These are phyloP conservation scores for Fusarium buharicum DNA, from an alignment of 2,329 filamentous ascomycete species.

Conservation along the genomic window DNA sequence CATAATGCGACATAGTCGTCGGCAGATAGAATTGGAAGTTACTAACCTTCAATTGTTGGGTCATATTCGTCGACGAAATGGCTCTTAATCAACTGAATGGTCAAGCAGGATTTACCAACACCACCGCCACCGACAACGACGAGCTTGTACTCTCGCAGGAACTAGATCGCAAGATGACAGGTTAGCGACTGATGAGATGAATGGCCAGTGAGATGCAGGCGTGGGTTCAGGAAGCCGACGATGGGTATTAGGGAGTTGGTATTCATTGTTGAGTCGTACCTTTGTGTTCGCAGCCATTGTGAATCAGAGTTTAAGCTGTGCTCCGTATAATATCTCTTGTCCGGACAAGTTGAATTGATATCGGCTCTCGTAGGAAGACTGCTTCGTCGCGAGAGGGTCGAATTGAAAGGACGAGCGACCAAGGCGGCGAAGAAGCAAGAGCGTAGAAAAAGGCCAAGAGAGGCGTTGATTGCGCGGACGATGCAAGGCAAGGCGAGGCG, in stretches of 20 bases:
- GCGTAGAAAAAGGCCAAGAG: background rate
- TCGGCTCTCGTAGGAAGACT: slow-evolving; percentile 34
- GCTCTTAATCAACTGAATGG: slow-evolving; percentile 93
- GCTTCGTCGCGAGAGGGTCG: slow-evolving; percentile 31
- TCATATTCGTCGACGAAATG: slow-evolving; percentile 99
- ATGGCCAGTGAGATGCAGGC: background rate
- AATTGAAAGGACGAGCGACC: slow-evolving; percentile 27
- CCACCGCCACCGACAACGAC: slow-evolving; percentile 98
- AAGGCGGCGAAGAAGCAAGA: slow-evolving; percentile 8
- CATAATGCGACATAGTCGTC: background rate
- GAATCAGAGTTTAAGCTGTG: slow-evolving; percentile 36
- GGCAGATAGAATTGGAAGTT: background rate
- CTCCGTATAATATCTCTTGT: slow-evolving; percentile 31
- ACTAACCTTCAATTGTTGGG: slow-evolving; percentile 95
- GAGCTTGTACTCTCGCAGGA: slow-evolving; percentile 91
- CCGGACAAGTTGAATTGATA: slow-evolving; percentile 23
- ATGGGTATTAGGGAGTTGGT: background rate
- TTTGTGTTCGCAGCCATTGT: slow-evolving; percentile 53
- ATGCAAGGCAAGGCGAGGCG: slow-evolving; percentile 15
- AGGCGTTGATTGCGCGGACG: slow-evolving; percentile 17
- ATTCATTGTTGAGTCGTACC: slow-evolving; percentile 40
- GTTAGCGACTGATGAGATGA: slow-evolving; percentile 32
- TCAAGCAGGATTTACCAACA: slow-evolving; percentile 98
- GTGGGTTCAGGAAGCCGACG: background rate
- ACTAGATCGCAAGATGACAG: slow-evolving; percentile 59